These are phyloP conservation scores for Teratosphaeria viscida DNA, from an alignment of 2,329 filamentous ascomycete genomes.

Conservation along the genomic window DNA sequence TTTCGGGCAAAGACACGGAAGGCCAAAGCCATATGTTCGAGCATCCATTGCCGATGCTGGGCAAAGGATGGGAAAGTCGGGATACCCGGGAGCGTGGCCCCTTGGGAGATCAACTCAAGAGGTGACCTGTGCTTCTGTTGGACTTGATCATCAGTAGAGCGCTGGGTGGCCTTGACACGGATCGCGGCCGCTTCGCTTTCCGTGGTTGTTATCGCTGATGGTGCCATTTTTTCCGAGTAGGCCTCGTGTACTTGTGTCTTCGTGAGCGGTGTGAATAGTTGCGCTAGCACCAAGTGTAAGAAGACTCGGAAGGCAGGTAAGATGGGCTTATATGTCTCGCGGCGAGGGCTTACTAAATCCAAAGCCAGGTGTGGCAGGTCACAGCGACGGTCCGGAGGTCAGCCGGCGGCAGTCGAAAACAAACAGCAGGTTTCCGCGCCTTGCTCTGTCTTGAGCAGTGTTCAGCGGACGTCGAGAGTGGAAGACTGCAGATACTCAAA, in stretches of 20 bases:
- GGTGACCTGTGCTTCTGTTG: conserved; percentile 21
- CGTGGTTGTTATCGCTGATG: conserved; percentile 16
- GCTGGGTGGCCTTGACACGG: conserved; percentile 6
- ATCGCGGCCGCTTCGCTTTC: conserved; percentile 4
- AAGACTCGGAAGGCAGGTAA: not conserved
- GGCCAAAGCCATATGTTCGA: conserved; percentile 53
- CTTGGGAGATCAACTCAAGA: conserved; percentile 35
- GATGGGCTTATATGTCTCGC: not conserved
- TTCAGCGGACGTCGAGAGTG: not conserved
- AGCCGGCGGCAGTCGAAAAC: not conserved
- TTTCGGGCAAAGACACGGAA: conserved; percentile 59
- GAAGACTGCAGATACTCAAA: not conserved
- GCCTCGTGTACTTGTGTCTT: not conserved
- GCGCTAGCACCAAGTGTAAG: not conserved
- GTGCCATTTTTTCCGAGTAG: conserved; percentile 16
- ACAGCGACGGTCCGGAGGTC: not conserved
- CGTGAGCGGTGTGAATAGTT: not conserved
- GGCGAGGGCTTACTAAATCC: not conserved
- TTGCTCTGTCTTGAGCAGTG: not conserved
- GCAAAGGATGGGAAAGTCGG: conserved; percentile 45
- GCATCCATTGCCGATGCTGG: conserved; percentile 52
- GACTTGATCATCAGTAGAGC: not conserved
- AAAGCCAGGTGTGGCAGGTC: not conserved
- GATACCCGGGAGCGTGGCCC: conserved; percentile 41
- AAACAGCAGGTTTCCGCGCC: not conserved